These are phyloP conservation scores for Thamnidium elegans DNA, from an alignment of 192 early-diverging fungal species.

Conservation along the genomic window DNA sequence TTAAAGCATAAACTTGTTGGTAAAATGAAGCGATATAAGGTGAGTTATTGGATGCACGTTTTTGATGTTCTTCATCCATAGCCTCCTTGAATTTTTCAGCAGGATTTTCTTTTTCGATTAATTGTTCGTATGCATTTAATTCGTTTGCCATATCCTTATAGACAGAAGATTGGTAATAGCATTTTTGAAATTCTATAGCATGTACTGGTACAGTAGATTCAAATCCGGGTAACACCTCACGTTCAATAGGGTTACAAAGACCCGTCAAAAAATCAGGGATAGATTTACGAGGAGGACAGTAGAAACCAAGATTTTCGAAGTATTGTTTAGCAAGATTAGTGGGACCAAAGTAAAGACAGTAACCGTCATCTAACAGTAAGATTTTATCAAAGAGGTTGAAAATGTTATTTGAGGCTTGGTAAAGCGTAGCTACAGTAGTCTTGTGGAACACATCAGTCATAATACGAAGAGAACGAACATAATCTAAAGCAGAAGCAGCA, in stretches of 20 bases:
- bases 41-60: constrained; percentile 43
- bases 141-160: constrained; percentile 36
- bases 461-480: constrained; percentile 68
- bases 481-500: constrained; percentile 83
- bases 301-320: constrained; percentile 60
- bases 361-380: constrained; percentile 63
- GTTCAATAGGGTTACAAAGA: constrained; percentile 59
- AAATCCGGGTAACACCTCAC: constrained; percentile 49
- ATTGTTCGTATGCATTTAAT: constrained; percentile 42
- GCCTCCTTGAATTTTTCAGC: constrained; percentile 42
- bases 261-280: constrained; percentile 72
- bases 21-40: constrained; percentile 66
- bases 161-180: constrained; percentile 46
- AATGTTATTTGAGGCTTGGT: constrained; percentile 76
- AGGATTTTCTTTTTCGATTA: constrained; percentile 23
- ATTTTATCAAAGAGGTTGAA: constrained; percentile 71
- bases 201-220: constrained; percentile 51
- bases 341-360: constrained; percentile 70
- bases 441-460: constrained; percentile 67
- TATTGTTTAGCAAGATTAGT: constrained; percentile 54
- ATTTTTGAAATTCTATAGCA: constrained; percentile 61
- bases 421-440: constrained; percentile 53
- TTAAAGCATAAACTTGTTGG: constrained; percentile 58
- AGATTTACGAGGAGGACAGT: constrained; percentile 62
- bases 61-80: constrained; percentile 53